Percentiles rank a stretch among this genome's conserved stretches.
Conservation (phyloP, 441 rosid genomes). For the Adansonia gregorii region DNA sequence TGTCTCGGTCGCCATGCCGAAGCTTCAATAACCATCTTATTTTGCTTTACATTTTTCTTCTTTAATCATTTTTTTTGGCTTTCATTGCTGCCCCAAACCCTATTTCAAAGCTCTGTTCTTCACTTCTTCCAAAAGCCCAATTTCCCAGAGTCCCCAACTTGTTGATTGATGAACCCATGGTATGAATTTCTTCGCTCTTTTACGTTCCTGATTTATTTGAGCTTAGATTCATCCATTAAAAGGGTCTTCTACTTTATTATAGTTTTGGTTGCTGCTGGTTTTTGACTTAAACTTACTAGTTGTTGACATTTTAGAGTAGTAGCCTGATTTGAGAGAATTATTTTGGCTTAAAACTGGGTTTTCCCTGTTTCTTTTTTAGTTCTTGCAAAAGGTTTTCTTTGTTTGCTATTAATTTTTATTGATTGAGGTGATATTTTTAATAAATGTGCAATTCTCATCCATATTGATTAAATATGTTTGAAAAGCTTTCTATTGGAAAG, state of each 20-base stretch:
- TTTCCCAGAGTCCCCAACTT: constrained; percentile 5
- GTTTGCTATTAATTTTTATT: background rate
- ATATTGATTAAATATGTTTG: background rate
- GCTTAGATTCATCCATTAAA: background rate
- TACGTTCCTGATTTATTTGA: background rate
- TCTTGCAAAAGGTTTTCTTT: constrained; percentile 7
- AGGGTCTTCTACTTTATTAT: background rate
- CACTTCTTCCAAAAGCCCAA: background rate
- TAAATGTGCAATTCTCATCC: background rate
- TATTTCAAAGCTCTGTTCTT: constrained; percentile 6
- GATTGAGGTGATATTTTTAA: constrained; percentile 1
- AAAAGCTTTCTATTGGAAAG: background rate
- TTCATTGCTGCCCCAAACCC: background rate
- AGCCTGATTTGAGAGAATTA: constrained; percentile 14
- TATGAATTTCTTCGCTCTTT: background rate
- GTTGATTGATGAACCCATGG: constrained; percentile 10
- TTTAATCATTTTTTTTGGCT: background rate
- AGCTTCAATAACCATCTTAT: background rate
- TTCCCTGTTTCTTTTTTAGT: background rate
- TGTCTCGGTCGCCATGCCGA: background rate
- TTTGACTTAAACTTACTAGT: constrained; percentile 10
- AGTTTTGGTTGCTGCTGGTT: background rate
- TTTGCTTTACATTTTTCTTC: background rate
- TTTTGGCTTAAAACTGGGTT: background rate
- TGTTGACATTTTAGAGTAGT: constrained; percentile 2